A percentile compares a stretch with the other conserved stretches of the same genome.
Conservation (phyloP, 495 filamentous ascomycete genomes). For the Annulohypoxylon maeteangense region DNA sequence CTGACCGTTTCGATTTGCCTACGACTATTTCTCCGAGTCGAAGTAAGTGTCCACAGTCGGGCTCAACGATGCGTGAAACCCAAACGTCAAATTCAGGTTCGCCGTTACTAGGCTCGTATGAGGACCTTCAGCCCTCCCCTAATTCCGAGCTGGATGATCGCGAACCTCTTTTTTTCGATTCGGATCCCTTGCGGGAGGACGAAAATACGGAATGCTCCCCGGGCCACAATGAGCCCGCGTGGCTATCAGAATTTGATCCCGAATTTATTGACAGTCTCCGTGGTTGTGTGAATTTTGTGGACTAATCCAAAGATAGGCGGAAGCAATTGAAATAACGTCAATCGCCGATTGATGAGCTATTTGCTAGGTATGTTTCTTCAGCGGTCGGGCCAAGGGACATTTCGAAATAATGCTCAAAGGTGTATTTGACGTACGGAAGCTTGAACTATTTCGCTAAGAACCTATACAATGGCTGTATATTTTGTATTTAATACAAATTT, state of each 20-base stretch:
- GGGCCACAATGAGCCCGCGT: conserved; percentile 50
- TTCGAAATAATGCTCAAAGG: background rate
- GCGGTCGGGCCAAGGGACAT: background rate
- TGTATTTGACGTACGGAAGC: background rate
- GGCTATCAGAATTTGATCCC: conserved; percentile 60
- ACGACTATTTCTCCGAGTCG: background rate
- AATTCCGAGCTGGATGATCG: conserved; percentile 1
- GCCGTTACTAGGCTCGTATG: background rate
- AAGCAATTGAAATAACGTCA: background rate
- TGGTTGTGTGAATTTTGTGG: conserved; percentile 62
- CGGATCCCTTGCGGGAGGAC: conserved; percentile 19
- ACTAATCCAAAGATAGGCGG: conserved; percentile 8
- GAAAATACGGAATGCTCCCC: conserved; percentile 11
- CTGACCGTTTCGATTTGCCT: conserved; percentile 36
- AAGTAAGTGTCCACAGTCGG: background rate
- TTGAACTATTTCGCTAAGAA: background rate
- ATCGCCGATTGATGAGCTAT: background rate
- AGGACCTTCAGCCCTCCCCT: background rate
- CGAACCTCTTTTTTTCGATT: conserved; percentile 18
- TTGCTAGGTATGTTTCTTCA: background rate
- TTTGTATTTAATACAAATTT: background rate
- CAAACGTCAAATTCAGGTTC: conserved; percentile 12
- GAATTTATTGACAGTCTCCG: conserved; percentile 60
- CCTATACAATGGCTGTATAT: background rate
- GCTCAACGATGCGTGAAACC: background rate